Evolutionary conservation across 2,329 filamentous ascomycete species (phyloP).

Genomic region (Cercospora janseana): DNA sequence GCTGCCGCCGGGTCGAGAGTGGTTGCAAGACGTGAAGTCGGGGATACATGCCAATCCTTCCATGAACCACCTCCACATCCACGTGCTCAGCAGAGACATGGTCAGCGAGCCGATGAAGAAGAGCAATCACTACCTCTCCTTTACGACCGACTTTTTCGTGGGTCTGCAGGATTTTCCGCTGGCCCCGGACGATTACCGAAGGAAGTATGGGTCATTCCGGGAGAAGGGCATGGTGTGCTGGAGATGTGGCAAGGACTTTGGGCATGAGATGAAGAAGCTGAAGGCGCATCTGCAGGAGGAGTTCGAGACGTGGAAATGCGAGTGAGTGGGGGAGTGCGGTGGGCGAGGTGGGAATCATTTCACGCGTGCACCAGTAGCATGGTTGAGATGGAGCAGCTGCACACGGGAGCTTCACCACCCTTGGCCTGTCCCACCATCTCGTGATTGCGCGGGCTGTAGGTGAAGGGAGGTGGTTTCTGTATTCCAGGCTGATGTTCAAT

Average conservation of each 20-base stretch:
- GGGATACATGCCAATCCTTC: constrained; percentile 86
- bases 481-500: too few relatives aligned
- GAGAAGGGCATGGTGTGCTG: constrained; percentile 70
- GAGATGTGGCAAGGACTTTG: constrained; percentile 74
- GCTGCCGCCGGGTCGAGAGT: constrained; percentile 73
- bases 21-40: constrained; percentile 68
- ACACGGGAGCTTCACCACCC: neutral
- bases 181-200: constrained; percentile 60
- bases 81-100: constrained; percentile 80
- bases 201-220: constrained; percentile 58
- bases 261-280: constrained; percentile 68
- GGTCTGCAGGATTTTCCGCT: constrained; percentile 77
- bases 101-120: constrained; percentile 70
- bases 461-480: too few relatives aligned
- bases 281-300: constrained; percentile 75
- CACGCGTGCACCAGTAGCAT: too few relatives aligned
- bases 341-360: too few relatives aligned
- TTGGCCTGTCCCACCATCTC: too few relatives aligned
- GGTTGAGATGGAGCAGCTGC: neutral
- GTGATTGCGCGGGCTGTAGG: too few relatives aligned
- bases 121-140: constrained; percentile 88
- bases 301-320: constrained; percentile 70
- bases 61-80: constrained; percentile 90
- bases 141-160: constrained; percentile 81
- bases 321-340: constrained; percentile 43